phyloP scores from a whole-genome alignment of 1,284 basidiomycete genomes.

The Microbotryomycetes sp. region DNA sequence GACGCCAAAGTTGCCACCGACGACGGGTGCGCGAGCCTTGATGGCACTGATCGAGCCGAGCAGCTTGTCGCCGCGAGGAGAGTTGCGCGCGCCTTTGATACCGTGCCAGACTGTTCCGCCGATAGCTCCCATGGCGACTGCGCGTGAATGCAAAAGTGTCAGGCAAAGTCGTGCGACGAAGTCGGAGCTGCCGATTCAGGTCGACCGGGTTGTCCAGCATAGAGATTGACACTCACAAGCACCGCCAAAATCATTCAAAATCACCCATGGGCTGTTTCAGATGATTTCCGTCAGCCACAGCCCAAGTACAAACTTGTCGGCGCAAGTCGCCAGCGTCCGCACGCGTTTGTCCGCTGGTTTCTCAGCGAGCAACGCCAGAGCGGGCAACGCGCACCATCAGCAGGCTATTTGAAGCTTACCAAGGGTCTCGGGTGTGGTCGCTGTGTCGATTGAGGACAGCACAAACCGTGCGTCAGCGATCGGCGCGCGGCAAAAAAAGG shows the following conservation, averaged over 20 bases:
- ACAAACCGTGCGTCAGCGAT: too few relatives aligned
- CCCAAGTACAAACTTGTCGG: too few relatives aligned
- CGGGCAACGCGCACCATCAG: too few relatives aligned
- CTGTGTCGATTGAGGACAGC: too few relatives aligned
- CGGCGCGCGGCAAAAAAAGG: too few relatives aligned
- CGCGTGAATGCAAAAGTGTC: background rate
- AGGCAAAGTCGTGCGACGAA: background rate
- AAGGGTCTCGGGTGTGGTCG: slow-evolving; percentile 33
- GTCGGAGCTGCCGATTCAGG: background rate
- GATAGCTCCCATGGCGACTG: slow-evolving; percentile 76
- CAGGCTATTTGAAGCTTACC: slow-evolving; percentile 28
- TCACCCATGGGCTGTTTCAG: slow-evolving; percentile 91
- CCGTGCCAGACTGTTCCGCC: slow-evolving; percentile 98
- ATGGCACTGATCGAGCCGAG: slow-evolving; percentile 91
- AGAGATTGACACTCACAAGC: slow-evolving; percentile 51
- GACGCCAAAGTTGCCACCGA: slow-evolving; percentile 51
- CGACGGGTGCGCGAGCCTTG: slow-evolving; percentile 96
- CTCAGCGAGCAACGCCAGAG: too few relatives aligned
- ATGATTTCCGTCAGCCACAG: too few relatives aligned
- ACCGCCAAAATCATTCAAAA: slow-evolving; percentile 96
- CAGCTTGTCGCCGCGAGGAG: slow-evolving; percentile 86
- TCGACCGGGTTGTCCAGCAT: slow-evolving; percentile 8
- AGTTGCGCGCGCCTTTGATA: slow-evolving; percentile 96
- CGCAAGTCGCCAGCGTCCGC: too few relatives aligned
- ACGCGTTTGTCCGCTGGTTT: too few relatives aligned